A percentile compares a stretch with the other conserved stretches of the same genome.
These are phyloP conservation scores for Cytospora chrysosperma DNA, from an alignment of 2,329 filamentous ascomycete species.

Conservation along the genomic window DNA sequence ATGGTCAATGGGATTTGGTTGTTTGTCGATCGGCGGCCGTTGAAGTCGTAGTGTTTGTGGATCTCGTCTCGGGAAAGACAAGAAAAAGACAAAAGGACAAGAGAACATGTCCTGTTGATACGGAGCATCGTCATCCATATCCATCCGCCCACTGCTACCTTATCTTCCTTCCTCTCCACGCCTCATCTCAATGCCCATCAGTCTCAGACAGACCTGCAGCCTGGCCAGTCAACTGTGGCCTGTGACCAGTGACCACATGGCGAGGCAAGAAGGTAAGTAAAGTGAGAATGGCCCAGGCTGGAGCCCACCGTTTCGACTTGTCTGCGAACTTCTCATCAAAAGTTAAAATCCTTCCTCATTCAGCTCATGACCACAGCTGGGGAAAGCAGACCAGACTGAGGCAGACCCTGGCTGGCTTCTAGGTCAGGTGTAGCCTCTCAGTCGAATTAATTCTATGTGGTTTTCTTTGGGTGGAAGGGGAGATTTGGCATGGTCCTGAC, in stretches of 20 bases:
- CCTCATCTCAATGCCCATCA: constrained; percentile 10
- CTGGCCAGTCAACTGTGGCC: background rate
- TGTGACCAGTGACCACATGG: constrained; percentile 3
- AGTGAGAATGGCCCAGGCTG: background rate
- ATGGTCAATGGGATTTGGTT: background rate
- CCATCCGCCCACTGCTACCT: constrained; percentile 7
- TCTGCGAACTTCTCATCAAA: background rate
- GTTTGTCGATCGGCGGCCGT: background rate
- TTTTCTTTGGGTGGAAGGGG: no score
- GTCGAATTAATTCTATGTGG: no score
- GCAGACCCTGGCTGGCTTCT: background rate
- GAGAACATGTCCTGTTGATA: no score
- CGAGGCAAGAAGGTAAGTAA: background rate
- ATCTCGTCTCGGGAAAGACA: background rate
- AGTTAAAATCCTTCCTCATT: background rate
- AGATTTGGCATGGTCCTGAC: background rate
- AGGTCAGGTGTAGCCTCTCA: background rate
- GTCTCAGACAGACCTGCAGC: no score
- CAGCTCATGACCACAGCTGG: background rate
- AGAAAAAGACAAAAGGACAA: background rate
- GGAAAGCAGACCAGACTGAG: background rate
- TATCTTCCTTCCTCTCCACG: constrained; percentile 17
- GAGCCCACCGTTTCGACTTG: background rate
- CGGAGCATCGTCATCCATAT: background rate
- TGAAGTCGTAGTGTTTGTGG: no score